Evolutionary conservation across 495 filamentous ascomycete genomes (phyloP), one percentile per base, ranked within the genome.

Genomic region (Haplographium delicatum): DNA sequence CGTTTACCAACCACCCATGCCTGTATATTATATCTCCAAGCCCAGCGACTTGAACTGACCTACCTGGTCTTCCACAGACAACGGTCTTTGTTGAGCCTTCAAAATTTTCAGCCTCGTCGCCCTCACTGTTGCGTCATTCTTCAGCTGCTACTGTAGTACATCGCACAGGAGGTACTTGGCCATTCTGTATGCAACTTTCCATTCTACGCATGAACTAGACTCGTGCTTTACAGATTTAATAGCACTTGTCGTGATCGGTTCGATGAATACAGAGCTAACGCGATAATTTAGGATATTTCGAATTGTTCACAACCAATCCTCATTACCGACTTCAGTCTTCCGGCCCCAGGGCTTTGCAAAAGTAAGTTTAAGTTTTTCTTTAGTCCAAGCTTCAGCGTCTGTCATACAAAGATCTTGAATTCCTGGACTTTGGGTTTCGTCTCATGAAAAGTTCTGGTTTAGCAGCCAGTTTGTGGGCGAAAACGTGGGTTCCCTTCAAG

Each of bases 1-100:
- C 39, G 33, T 52, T 51, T 38, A 60, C 54, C 51, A 52, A 58
- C 50, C 54, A 61, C 44, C 58, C 58, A 57, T 61, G 58, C 58
- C 40, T 53, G 58, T 55, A 61, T 57, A 57, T 51, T 52, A 55
- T 52, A 49, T 43, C 43, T 54, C 47, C 33, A 49, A 50, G 54
- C 51, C 54, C 58, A 47, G 40, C 52, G 42, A 37, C 47, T 50
- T 44, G 13, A 51, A 13, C 43, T 51, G 28, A 45, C 37, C 47
- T 57, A 42, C 54, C 58, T 58, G 41, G 58, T 61, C 54, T 55
- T 58, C 50, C 47, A 50, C 47, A 35, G 43, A 47, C 58, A 47
- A 50, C 51, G 51, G 50, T 47, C 16, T 15, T 54, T 11, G 30
- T 58, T 22, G 34, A 48, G 20, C 53, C 27, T 44, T 28, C 33